phyloP scores from a whole-genome alignment of 495 filamentous ascomycete species.

The Antarctomyces pellizariae region DNA sequence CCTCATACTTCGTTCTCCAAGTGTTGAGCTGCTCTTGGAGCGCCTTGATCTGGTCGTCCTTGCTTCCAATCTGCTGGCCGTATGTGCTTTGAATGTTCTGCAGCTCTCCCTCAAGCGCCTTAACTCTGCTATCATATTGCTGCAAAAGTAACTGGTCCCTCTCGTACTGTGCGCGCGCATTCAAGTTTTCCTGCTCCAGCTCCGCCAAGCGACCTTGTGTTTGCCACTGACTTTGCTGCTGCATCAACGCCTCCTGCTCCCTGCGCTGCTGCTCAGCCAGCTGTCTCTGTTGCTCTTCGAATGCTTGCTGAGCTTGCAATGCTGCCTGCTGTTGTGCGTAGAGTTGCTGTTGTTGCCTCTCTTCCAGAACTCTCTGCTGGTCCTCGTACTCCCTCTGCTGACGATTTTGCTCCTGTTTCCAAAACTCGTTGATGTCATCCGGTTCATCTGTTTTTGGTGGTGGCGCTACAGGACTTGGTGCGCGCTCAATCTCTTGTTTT shows the following conservation, averaged over 20 bases:
- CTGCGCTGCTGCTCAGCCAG: slow-evolving; percentile 74
- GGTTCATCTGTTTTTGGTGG: slow-evolving; percentile 46
- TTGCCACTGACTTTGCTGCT: slow-evolving; percentile 72
- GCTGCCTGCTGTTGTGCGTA: slow-evolving; percentile 49
- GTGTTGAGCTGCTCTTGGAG: slow-evolving; percentile 91
- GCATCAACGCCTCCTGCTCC: slow-evolving; percentile 71
- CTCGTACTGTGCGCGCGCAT: slow-evolving; percentile 85
- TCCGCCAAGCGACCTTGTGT: slow-evolving; percentile 86
- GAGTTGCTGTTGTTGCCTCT: slow-evolving; percentile 47
- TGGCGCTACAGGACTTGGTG: slow-evolving; percentile 41
- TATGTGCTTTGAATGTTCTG: slow-evolving; percentile 58
- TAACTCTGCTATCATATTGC: slow-evolving; percentile 86
- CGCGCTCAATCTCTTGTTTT: slow-evolving; percentile 38
- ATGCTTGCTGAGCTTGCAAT: slow-evolving; percentile 68
- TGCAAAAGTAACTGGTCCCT: slow-evolving; percentile 90
- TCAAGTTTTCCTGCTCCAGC: slow-evolving; percentile 82
- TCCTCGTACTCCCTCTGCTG: slow-evolving; percentile 89
- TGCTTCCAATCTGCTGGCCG: slow-evolving; percentile 63
- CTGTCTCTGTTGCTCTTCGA: slow-evolving; percentile 80
- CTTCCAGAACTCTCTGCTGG: slow-evolving; percentile 68
- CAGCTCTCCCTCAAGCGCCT: slow-evolving; percentile 76
- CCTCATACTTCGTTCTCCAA: slow-evolving; percentile 92
- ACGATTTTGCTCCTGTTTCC: slow-evolving; percentile 74
- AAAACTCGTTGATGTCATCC: slow-evolving; percentile 91
- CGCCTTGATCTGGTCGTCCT: slow-evolving; percentile 81